Conservation (phyloP, 805 yeast genomes). For the Maudiozyma bulderi region DNA sequence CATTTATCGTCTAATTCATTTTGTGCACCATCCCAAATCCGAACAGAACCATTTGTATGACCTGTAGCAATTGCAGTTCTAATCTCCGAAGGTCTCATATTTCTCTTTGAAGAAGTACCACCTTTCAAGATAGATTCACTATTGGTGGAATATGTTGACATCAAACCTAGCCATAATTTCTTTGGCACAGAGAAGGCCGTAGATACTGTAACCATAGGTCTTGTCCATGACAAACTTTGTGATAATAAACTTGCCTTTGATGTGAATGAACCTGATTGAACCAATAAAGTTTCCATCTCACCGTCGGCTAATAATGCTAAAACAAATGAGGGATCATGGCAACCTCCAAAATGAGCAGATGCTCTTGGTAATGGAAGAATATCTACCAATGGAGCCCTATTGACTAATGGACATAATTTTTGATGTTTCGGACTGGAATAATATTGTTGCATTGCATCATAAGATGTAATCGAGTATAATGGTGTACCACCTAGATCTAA, state of each 20-base stretch:
- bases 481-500: constrained; percentile 77
- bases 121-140: constrained; percentile 54
- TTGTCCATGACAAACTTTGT: constrained; percentile 66
- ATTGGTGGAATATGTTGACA: constrained; percentile 26
- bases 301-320: constrained; percentile 54
- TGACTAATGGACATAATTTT: constrained; percentile 45
- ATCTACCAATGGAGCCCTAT: constrained; percentile 34
- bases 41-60: constrained; percentile 72
- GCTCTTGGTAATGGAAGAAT: constrained; percentile 47
- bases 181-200: constrained; percentile 48
- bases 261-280: constrained; percentile 44
- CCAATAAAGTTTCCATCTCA: constrained; percentile 50
- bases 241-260: constrained; percentile 61
- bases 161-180: constrained; percentile 72
- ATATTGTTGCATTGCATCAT: constrained; percentile 70
- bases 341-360: constrained; percentile 73
- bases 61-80: constrained; percentile 70
- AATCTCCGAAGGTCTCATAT: constrained; percentile 38
- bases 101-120: constrained; percentile 52
- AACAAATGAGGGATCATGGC: constrained; percentile 63
- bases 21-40: constrained; percentile 76
- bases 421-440: constrained; percentile 54
- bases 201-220: constrained; percentile 57
- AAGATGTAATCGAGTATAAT: constrained; percentile 69
- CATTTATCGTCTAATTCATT: constrained; percentile 56